Base-by-base conservation (phyloP, 2,329 filamentous ascomycete species). In the Cyanodermella asteris region DNA sequence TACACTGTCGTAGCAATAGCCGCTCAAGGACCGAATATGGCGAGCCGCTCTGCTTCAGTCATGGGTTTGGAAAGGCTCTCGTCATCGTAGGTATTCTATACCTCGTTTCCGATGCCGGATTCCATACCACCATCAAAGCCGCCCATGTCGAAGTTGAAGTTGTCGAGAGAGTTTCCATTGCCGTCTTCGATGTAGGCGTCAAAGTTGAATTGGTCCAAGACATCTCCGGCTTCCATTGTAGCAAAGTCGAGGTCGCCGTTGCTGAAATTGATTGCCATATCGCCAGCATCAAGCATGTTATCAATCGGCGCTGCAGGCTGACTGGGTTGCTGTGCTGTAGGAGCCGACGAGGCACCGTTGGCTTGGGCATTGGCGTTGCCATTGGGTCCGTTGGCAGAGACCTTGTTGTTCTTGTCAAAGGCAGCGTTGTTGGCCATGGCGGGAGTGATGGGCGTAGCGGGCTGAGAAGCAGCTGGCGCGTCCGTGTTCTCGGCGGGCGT, bases 81-180 rank as follows among this genome's bases (percentile, higher is more conserved):
- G n/a, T n/a, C n/a, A n/a, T n/a, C n/a, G n/a, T n/a, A n/a, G n/a
- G n/a, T n/a, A n/a, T n/a, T n/a, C n/a, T n/a, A n/a, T n/a, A n/a
- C n/a, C n/a, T n/a, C n/a, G n/a, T n/a, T n/a, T n/a, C n/a, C n/a
- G n/a, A n/a, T n/a, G n/a, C n/a, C n/a, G n/a, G n/a, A n/a, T n/a
- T n/a, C n/a, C n/a, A n/a, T n/a, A n/a, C n/a, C n/a, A n/a, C n/a
- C n/a, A n/a, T n/a, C n/a, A n/a, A n/a, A n/a, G n/a, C n/a, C n/a
- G n/a, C n/a, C n/a, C n/a, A n/a, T n/a, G n/a, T 72, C 67, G 41
- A 72, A 72, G 43, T 72, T 65, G 41, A 72, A 72, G 36, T 52
- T 55, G 38, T 58, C 54, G 22, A 59, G 40, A 16, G 57, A 45
- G 36, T 59, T 52, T 18, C 45, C 43, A 29, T 49, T 51, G 29